Evolutionary conservation across 768 basidiomycete genomes (phyloP).

Genomic region (Leccinum truebloodii): DNA sequence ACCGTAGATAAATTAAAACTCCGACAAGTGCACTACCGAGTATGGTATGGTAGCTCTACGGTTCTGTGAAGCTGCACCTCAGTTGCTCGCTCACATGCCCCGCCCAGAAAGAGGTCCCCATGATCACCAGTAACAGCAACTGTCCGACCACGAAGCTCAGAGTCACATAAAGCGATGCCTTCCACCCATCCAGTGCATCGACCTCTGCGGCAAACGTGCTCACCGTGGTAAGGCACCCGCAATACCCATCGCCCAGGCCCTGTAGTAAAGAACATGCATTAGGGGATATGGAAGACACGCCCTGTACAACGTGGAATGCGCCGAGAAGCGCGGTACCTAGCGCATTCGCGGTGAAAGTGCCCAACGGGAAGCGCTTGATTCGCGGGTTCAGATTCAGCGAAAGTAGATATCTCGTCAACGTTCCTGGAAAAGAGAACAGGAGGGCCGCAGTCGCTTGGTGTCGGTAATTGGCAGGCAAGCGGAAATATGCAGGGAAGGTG

Average conservation of each 20-base stretch:
- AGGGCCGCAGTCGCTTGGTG: constrained; percentile 84
- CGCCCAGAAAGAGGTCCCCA: constrained; percentile 66
- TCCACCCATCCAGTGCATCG: constrained; percentile 52
- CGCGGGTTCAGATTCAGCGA: constrained; percentile 71
- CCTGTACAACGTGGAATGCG: constrained; percentile 70
- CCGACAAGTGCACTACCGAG: constrained; percentile 22
- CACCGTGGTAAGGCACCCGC: constrained; percentile 92
- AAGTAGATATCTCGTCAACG: constrained; percentile 79
- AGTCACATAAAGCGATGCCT: constrained; percentile 66
- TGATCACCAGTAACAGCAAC: constrained; percentile 64
- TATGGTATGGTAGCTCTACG: constrained; percentile 3
- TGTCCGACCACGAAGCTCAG: constrained; percentile 74
- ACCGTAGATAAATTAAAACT: constrained; percentile 29
- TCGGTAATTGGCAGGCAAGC: constrained; percentile 66
- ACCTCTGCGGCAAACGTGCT: constrained; percentile 91
- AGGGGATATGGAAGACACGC: constrained; percentile 41
- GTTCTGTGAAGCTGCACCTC: constrained; percentile 48
- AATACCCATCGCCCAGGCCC: constrained; percentile 89
- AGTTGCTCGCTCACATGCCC: constrained; percentile 45
- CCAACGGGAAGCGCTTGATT: constrained; percentile 64
- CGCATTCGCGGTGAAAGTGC: constrained; percentile 76
- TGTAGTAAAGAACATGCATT: constrained; percentile 72
- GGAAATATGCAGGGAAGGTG: constrained; percentile 76
- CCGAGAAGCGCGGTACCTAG: constrained; percentile 84
- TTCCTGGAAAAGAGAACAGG: constrained; percentile 87